These are phyloP conservation scores for Sarcodon sp. DNA, from an alignment of 768 basidiomycete species.

Conservation along the genomic window DNA sequence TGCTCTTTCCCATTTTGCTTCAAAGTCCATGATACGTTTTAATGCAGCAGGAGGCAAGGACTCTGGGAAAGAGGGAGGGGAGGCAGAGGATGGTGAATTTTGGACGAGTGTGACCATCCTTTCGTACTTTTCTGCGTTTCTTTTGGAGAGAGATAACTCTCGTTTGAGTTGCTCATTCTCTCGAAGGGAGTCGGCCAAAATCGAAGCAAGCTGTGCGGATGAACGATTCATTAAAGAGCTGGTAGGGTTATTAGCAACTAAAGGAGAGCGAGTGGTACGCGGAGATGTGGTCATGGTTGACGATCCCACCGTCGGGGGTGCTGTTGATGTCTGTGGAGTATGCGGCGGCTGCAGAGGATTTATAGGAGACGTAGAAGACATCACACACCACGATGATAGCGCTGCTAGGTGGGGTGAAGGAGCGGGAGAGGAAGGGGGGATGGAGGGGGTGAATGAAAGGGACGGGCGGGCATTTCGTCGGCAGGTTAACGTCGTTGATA, in stretches of 20 bases:
- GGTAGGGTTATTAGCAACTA: constrained; percentile 6
- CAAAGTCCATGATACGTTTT: constrained; percentile 26
- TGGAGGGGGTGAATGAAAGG: too few species aligned
- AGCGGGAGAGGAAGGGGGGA: too few species aligned
- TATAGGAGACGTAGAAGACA: too few species aligned
- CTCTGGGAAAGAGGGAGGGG: constrained; percentile 16
- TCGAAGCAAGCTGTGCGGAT: constrained; percentile 41
- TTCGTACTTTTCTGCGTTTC: constrained; percentile 44
- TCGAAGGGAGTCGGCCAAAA: constrained; percentile 40
- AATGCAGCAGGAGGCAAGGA: constrained; percentile 18
- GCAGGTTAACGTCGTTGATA: too few species aligned
- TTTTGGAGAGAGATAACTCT: constrained; percentile 27
- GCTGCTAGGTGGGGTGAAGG: too few species aligned
- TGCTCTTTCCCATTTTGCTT: constrained; percentile 34
- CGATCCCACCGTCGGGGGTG: too few species aligned
- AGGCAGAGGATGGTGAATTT: constrained; percentile 13
- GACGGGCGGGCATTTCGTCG: too few species aligned
- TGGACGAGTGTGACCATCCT: neutral
- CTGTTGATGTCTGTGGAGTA: too few species aligned
- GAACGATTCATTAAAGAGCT: constrained; percentile 14
- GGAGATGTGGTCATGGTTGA: constrained; percentile 5
- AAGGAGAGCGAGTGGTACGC: constrained; percentile 4
- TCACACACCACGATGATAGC: too few species aligned
- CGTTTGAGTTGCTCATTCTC: constrained; percentile 38
- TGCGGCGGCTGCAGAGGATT: too few species aligned